Percentiles rank a stretch among this genome's conserved stretches.
phyloP scores from a whole-genome alignment of 768 basidiomycete genomes.

The Lepiota venenata region DNA sequence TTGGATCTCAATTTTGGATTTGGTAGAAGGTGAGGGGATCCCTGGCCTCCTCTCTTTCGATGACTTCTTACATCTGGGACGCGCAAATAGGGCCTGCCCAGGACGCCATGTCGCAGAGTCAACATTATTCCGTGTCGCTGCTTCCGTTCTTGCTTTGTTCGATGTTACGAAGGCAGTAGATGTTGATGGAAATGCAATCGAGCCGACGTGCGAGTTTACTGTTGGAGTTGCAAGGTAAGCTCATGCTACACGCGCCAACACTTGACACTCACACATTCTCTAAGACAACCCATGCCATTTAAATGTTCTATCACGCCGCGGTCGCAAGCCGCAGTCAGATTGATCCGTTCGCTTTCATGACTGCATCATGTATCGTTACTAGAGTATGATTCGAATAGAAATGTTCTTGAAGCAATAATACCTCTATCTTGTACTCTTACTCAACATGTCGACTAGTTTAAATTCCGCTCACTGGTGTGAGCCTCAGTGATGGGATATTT shows the following conservation, averaged over 20 bases:
- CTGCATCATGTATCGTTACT: no score
- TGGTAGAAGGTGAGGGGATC: slow-evolving; percentile 40
- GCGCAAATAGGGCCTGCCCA: slow-evolving; percentile 40
- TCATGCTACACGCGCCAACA: not conserved
- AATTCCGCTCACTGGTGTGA: no score
- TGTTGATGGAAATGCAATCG: slow-evolving; percentile 34
- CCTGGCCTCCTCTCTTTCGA: not conserved
- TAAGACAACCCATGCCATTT: slow-evolving; percentile 25
- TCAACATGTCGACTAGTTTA: no score
- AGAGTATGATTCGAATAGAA: no score
- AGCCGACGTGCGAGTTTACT: slow-evolving; percentile 32
- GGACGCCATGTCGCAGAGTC: slow-evolving; percentile 49
- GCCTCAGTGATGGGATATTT: no score
- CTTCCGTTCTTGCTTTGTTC: slow-evolving; percentile 39
- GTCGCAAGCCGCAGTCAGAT: slow-evolving; percentile 23
- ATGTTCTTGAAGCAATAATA: no score
- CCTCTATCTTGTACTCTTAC: no score
- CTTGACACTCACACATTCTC: not conserved
- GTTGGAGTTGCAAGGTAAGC: slow-evolving; percentile 44
- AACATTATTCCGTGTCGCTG: slow-evolving; percentile 42
- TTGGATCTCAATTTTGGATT: slow-evolving; percentile 51
- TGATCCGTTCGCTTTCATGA: slow-evolving; percentile 17
- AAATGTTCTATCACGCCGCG: slow-evolving; percentile 42
- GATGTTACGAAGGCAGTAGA: slow-evolving; percentile 36
- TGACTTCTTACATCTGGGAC: not conserved